phyloP scores from a whole-genome alignment of 2,329 filamentous ascomycete genomes.

The Orbilia oligospora region DNA sequence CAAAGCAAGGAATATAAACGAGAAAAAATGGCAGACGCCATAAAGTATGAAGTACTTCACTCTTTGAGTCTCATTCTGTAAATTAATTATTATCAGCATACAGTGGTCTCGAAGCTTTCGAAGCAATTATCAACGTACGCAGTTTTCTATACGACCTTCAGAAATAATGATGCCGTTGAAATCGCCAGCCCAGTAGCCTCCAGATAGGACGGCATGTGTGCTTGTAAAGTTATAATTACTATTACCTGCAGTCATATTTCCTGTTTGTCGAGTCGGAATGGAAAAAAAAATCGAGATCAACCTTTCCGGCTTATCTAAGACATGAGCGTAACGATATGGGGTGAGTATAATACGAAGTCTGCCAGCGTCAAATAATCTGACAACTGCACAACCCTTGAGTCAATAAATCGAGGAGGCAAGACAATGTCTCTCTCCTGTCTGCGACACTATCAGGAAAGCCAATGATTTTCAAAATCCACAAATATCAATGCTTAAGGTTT shows the following conservation, averaged over 20 bases:
- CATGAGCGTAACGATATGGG: too few relatives aligned
- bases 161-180: conserved; percentile 1
- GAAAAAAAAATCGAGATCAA: not conserved
- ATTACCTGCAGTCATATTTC: not conserved
- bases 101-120: too few relatives aligned
- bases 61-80: conserved; percentile 22
- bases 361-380: too few relatives aligned
- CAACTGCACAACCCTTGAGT: too few relatives aligned
- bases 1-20: too few relatives aligned
- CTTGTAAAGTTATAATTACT: not conserved
- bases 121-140: not conserved
- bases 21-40: too few relatives aligned
- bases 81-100: too few relatives aligned
- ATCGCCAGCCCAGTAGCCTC: not conserved
- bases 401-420: too few relatives aligned
- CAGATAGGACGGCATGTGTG: not conserved
- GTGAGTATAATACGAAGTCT: too few relatives aligned
- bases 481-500: too few relatives aligned
- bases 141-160: not conserved
- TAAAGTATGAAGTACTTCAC: conserved; percentile 10
- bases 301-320: too few relatives aligned
- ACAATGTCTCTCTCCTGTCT: not conserved
- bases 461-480: not conserved
- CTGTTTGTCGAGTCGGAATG: not conserved
- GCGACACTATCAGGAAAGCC: not conserved